Percentiles rank a stretch among this genome's conserved stretches.
Conservation (phyloP, 805 yeast genomes). For the Saccharomycopsis guyanensis region DNA sequence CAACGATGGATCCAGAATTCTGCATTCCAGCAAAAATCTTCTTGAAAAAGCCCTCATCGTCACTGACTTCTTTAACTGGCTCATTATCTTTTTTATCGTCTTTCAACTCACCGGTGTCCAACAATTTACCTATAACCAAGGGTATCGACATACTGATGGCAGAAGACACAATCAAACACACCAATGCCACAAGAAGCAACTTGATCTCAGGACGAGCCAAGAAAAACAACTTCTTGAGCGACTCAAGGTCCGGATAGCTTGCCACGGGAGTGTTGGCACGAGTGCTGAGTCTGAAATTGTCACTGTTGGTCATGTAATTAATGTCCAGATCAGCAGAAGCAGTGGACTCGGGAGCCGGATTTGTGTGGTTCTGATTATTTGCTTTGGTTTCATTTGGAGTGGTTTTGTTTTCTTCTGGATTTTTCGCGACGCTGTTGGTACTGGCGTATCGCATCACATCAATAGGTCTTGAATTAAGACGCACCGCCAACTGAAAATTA, state of each 20-base stretch:
- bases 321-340: neutral
- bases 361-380: neutral
- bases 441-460: no score
- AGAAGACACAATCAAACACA: constrained; percentile 60
- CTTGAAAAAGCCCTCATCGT: constrained; percentile 23
- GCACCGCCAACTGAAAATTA: no score
- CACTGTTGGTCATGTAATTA: neutral
- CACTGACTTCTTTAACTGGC: constrained; percentile 22
- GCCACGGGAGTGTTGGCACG: constrained; percentile 4
- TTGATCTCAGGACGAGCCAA: constrained; percentile 52
- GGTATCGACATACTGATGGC: constrained; percentile 80
- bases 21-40: constrained; percentile 1
- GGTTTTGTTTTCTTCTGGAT: neutral
- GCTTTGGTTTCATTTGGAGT: neutral
- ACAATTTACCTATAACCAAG: constrained; percentile 72
- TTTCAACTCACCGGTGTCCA: constrained; percentile 50
- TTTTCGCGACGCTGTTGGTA: neutral
- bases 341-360: neutral
- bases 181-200: constrained; percentile 53
- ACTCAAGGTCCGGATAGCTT: constrained; percentile 18
- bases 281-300: constrained; percentile 14
- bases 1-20: constrained; percentile 21
- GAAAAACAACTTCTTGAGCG: constrained; percentile 36
- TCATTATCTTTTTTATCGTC: neutral
- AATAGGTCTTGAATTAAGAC: no score